Conservation (phyloP, 805 yeast genomes). For the Candida sithepensis region DNA sequence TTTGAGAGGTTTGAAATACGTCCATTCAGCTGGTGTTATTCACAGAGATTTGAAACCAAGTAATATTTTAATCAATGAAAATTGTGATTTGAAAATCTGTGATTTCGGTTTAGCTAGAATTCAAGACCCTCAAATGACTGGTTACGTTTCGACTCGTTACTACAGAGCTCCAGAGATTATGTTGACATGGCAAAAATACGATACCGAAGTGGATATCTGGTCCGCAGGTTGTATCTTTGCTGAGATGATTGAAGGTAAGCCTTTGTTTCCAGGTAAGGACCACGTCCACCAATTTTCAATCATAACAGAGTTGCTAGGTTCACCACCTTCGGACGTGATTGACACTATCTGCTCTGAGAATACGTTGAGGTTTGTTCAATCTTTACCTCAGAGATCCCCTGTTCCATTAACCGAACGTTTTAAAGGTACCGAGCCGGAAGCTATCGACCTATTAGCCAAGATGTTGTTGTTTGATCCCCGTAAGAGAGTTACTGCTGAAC, state of each 20-base stretch:
- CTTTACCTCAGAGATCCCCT: conserved; percentile 91
- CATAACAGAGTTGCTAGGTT: conserved; percentile 87
- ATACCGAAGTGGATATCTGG: conserved; percentile 96
- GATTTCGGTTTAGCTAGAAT: conserved; percentile 96
- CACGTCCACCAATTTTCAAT: conserved; percentile 98
- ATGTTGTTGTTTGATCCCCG: conserved; percentile 96
- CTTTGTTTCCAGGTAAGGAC: conserved; percentile 96
- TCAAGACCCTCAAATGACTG: conserved; percentile 99
- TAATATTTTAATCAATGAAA: conserved; percentile 84
- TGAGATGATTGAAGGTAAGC: conserved; percentile 96
- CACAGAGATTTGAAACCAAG: conserved; percentile 95
- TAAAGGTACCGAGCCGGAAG: conserved; percentile 74
- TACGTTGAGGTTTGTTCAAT: conserved; percentile 88
- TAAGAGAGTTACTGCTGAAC: conserved; percentile 88
- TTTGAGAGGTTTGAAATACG: conserved; percentile 86
- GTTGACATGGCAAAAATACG: conserved; percentile 98
- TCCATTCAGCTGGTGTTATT: conserved; percentile 92
- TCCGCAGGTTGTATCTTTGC: conserved; percentile 96
- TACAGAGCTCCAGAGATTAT: conserved; percentile 98
- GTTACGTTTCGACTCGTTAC: conserved; percentile 92
- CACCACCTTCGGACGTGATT: conserved; percentile 95
- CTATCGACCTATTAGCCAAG: conserved; percentile 80
- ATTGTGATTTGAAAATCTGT: conserved; percentile 91
- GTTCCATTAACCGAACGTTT: conserved; percentile 81
- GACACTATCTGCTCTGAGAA: conserved; percentile 95